Percentiles rank a stretch among this genome's conserved stretches.
phyloP scores from a whole-genome alignment of 2,329 filamentous ascomycete genomes.

The Zymoseptoria brevis region DNA sequence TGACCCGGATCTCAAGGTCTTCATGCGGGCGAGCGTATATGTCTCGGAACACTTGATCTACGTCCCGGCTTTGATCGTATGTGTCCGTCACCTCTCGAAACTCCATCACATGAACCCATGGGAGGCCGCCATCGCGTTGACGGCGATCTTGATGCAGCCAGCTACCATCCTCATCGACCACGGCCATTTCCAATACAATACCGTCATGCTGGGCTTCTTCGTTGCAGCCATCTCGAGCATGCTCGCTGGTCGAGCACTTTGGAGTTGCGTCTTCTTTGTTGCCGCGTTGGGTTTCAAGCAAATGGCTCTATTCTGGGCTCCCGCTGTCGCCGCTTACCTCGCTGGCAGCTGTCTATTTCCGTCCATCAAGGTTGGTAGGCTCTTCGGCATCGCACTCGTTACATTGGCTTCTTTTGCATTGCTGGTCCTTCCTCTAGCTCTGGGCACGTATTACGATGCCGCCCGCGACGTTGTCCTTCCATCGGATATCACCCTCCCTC shows the following conservation, averaged over 20 bases:
- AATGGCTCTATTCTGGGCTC: slow-evolving; percentile 97
- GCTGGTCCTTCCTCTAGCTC: slow-evolving; percentile 65
- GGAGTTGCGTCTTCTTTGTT: slow-evolving; percentile 91
- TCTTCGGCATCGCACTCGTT: slow-evolving; percentile 66
- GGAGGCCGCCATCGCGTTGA: slow-evolving; percentile 76
- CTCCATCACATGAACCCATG: slow-evolving; percentile 67
- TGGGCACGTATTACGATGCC: slow-evolving; percentile 62
- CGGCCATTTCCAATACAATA: slow-evolving; percentile 96
- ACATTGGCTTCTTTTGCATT: slow-evolving; percentile 67
- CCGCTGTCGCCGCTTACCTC: slow-evolving; percentile 84
- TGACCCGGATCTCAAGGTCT: slow-evolving; percentile 74
- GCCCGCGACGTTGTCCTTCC: slow-evolving; percentile 56
- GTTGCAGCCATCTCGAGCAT: slow-evolving; percentile 83
- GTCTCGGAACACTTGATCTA: slow-evolving; percentile 87
- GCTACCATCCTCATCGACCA: slow-evolving; percentile 87
- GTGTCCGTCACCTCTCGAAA: slow-evolving; percentile 71
- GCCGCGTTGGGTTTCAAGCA: slow-evolving; percentile 94
- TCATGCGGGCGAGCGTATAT: slow-evolving; percentile 89
- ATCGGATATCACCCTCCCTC: slow-evolving; percentile 37
- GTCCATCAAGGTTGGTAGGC: slow-evolving; percentile 55
- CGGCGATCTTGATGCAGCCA: slow-evolving; percentile 87
- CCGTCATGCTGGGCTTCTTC: slow-evolving; percentile 91
- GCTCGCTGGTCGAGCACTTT: slow-evolving; percentile 73
- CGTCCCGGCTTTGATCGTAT: slow-evolving; percentile 76
- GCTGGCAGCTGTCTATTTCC: slow-evolving; percentile 80